These are phyloP conservation scores for Tilletia setariae DNA, from an alignment of 1,284 basidiomycete species.

Conservation along the genomic window DNA sequence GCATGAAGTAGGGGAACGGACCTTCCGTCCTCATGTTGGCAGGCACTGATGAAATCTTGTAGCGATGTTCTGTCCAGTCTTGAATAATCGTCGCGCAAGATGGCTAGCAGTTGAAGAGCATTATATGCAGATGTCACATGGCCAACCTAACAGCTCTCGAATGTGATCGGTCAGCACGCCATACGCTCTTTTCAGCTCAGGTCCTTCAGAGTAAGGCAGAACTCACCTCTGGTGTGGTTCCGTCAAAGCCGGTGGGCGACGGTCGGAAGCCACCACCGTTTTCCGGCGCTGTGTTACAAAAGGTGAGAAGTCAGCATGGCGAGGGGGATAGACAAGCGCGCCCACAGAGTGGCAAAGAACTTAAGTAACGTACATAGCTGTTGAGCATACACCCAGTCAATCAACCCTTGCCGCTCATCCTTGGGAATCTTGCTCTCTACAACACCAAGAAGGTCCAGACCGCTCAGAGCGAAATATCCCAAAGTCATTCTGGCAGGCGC, in stretches of 20 bases:
- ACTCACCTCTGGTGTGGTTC: background rate
- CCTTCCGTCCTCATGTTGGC: constrained; percentile 41
- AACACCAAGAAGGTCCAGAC: constrained; percentile 38
- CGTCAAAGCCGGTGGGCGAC: constrained; percentile 62
- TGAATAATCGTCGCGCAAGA: constrained; percentile 39
- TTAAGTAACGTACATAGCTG: constrained; percentile 61
- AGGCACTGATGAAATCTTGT: constrained; percentile 19
- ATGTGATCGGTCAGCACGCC: background rate
- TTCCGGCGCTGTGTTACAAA: constrained; percentile 57
- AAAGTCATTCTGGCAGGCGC: constrained; percentile 38
- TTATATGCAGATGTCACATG: constrained; percentile 50
- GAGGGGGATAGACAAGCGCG: background rate
- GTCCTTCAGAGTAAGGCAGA: background rate
- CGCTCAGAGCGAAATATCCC: constrained; percentile 46
- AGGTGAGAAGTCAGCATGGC: background rate
- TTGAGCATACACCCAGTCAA: constrained; percentile 80
- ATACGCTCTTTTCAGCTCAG: background rate
- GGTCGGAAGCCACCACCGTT: constrained; percentile 73
- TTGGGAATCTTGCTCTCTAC: constrained; percentile 20
- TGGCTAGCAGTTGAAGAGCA: constrained; percentile 40
- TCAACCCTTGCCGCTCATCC: constrained; percentile 26
- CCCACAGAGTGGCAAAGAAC: background rate
- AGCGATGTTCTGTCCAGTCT: constrained; percentile 32
- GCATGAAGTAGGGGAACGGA: constrained; percentile 9
- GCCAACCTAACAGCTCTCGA: constrained; percentile 1